Evolutionary conservation across 2,329 filamentous ascomycete genomes (phyloP).

Genomic region (Fusarium sororula): DNA sequence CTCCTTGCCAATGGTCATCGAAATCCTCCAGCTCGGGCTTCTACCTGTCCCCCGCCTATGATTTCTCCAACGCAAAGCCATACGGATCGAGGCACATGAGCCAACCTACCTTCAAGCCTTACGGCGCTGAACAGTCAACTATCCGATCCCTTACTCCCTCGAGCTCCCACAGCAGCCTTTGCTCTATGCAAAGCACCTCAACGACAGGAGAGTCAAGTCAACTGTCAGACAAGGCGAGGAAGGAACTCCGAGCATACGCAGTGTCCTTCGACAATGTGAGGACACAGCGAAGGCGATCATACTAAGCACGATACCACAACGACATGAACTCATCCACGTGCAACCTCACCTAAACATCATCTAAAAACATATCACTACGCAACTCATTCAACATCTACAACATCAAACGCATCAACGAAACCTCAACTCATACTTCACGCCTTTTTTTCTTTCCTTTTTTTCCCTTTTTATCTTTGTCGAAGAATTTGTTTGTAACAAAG

Average conservation of each 20-base stretch:
- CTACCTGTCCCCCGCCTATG: slow-evolving; percentile 78
- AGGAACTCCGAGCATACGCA: slow-evolving; percentile 85
- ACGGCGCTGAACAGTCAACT: slow-evolving; percentile 31
- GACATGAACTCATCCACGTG: slow-evolving; percentile 1
- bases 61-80: slow-evolving; percentile 74
- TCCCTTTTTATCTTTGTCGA: slow-evolving; percentile 34
- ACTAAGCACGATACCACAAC: slow-evolving; percentile 50
- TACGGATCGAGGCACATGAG: slow-evolving; percentile 60
- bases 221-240: slow-evolving; percentile 79
- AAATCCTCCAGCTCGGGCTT: slow-evolving; percentile 57
- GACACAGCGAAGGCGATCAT: slow-evolving; percentile 65
- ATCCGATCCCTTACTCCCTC: slow-evolving; percentile 69
- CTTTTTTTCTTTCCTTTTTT: neutral
- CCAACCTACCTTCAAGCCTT: slow-evolving; percentile 40
- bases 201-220: slow-evolving; percentile 62
- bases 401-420: slow-evolving; percentile 27
- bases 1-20: slow-evolving; percentile 62
- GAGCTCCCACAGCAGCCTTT: slow-evolving; percentile 85
- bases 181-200: slow-evolving; percentile 75
- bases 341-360: neutral
- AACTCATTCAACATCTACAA: slow-evolving; percentile 45
- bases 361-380: slow-evolving; percentile 39
- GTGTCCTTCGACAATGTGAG: slow-evolving; percentile 88
- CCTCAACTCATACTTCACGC: slow-evolving; percentile 33
- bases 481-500: slow-evolving; percentile 54